These are phyloP conservation scores for Ophioceras dolichostomum DNA, from an alignment of 2,329 filamentous ascomycete genomes.

Conservation along the genomic window DNA sequence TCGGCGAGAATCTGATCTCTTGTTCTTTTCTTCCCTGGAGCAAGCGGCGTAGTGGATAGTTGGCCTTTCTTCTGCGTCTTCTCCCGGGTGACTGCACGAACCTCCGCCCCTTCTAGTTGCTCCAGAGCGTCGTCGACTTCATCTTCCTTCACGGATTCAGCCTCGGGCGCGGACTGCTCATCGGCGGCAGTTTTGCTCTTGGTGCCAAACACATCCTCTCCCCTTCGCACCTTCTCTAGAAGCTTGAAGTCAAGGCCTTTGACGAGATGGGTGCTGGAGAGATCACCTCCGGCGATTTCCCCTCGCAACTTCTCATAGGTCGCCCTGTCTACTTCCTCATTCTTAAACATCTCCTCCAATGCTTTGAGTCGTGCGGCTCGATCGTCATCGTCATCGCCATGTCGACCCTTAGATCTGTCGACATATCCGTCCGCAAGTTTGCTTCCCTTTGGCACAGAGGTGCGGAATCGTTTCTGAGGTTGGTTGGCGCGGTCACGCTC, in stretches of 20 bases:
- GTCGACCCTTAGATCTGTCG: conserved; percentile 62
- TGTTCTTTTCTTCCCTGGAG: conserved; percentile 47
- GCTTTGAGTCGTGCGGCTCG: conserved; percentile 58
- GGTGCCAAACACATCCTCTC: conserved; percentile 51
- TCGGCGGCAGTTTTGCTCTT: conserved; percentile 38
- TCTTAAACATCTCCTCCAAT: conserved; percentile 69
- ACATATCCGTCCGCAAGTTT: conserved; percentile 71
- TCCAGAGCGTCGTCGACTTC: conserved; percentile 56
- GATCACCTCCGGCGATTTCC: conserved; percentile 73
- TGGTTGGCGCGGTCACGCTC: conserved; percentile 49
- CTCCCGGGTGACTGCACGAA: conserved; percentile 39
- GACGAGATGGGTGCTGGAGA: conserved; percentile 71
- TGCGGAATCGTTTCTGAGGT: conserved; percentile 61
- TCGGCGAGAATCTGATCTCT: conserved; percentile 57
- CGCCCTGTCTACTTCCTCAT: conserved; percentile 69
- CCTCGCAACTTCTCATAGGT: conserved; percentile 65
- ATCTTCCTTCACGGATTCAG: conserved; percentile 16
- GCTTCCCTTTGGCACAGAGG: conserved; percentile 70
- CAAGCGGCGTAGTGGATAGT: conserved; percentile 38
- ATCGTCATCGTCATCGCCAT: conserved; percentile 36
- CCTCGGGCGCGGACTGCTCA: conserved; percentile 20
- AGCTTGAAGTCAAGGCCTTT: conserved; percentile 86
- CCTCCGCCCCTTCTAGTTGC: conserved; percentile 38
- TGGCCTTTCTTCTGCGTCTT: conserved; percentile 48
- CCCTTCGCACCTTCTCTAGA: conserved; percentile 53